A percentile compares a stretch with the other conserved stretches of the same genome.
These are phyloP conservation scores for Sphagnum contortum DNA, from an alignment of 225 moss, liverwort and hornwort species.

Conservation along the genomic window DNA sequence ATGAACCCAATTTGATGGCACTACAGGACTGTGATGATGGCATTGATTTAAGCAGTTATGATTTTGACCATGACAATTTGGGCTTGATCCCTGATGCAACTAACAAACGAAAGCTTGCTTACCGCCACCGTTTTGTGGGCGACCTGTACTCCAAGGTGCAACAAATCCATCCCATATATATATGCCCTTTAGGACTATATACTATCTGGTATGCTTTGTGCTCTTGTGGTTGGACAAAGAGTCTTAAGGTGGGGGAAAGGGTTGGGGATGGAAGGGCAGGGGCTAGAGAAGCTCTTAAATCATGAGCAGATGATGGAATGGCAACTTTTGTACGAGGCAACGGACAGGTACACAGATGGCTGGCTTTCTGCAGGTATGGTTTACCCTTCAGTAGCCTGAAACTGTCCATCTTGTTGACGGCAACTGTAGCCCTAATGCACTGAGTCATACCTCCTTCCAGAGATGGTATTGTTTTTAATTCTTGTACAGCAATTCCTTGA, in stretches of 20 bases:
- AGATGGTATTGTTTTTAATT: too few relatives aligned
- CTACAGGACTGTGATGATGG: slow-evolving; percentile 42
- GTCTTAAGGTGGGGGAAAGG: too few relatives aligned
- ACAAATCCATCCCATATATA: too few relatives aligned
- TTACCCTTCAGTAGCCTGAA: too few relatives aligned
- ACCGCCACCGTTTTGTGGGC: slow-evolving; percentile 36
- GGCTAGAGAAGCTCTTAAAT: slow-evolving; percentile 33
- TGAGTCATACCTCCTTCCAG: too few relatives aligned
- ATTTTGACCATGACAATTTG: slow-evolving; percentile 19
- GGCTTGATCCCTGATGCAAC: slow-evolving; percentile 19
- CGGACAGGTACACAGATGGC: slow-evolving; percentile 41
- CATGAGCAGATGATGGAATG: slow-evolving; percentile 44
- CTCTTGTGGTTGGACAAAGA: too few relatives aligned
- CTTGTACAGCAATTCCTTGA: too few relatives aligned
- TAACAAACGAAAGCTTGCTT: slow-evolving; percentile 28
- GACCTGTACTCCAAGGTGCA: slow-evolving; percentile 29
- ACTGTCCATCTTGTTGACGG: too few relatives aligned
- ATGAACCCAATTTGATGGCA: slow-evolving; percentile 29
- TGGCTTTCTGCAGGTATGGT: slow-evolving; percentile 51
- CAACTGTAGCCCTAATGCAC: too few relatives aligned
- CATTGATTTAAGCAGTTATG: slow-evolving; percentile 22
- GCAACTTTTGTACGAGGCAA: slow-evolving; percentile 46
- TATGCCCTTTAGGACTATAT: too few relatives aligned
- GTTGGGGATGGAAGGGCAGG: slow-evolving; percentile 14
- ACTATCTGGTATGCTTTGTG: too few relatives aligned